These are phyloP conservation scores for Pseudozyma thailandica DNA, from an alignment of 1,284 basidiomycete species.

Conservation along the genomic window DNA sequence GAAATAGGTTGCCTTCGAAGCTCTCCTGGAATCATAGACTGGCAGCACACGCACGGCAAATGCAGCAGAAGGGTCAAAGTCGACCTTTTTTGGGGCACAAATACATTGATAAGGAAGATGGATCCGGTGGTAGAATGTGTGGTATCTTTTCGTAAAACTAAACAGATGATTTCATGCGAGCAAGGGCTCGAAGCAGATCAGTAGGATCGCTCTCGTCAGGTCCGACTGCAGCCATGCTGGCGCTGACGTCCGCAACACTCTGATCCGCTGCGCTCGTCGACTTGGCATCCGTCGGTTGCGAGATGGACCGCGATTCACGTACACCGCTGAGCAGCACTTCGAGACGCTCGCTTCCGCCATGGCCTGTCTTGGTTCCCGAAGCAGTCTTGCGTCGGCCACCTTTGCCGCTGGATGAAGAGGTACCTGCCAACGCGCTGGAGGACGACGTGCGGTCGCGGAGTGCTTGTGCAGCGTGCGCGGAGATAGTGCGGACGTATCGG, in stretches of 20 bases:
- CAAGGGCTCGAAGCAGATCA: constrained; percentile 43
- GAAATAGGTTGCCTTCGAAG: too few relatives aligned
- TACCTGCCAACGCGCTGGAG: constrained; percentile 33
- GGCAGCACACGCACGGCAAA: not conserved
- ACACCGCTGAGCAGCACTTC: constrained; percentile 50
- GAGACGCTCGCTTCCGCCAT: constrained; percentile 36
- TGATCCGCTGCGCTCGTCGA: constrained; percentile 14
- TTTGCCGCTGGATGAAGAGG: constrained; percentile 28
- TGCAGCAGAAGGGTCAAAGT: not conserved
- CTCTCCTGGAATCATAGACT: too few relatives aligned
- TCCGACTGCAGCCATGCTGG: constrained; percentile 25
- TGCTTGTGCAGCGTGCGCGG: constrained; percentile 49
- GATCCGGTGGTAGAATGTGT: not conserved
- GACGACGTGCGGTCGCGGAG: constrained; percentile 46
- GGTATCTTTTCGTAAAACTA: not conserved
- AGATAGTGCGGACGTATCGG: constrained; percentile 47
- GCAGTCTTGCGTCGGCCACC: constrained; percentile 27
- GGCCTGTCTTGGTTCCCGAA: constrained; percentile 7
- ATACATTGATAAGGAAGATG: constrained; percentile 3
- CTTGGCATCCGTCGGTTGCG: constrained; percentile 5
- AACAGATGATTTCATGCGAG: constrained; percentile 21
- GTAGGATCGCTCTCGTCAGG: constrained; percentile 54
- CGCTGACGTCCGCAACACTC: constrained; percentile 32
- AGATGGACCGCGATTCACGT: constrained; percentile 41
- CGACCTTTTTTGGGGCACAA: not conserved